Percentiles rank a stretch among this genome's conserved stretches.
phyloP scores from a whole-genome alignment of 257 asterid genomes.

The Salvia hispanica region DNA sequence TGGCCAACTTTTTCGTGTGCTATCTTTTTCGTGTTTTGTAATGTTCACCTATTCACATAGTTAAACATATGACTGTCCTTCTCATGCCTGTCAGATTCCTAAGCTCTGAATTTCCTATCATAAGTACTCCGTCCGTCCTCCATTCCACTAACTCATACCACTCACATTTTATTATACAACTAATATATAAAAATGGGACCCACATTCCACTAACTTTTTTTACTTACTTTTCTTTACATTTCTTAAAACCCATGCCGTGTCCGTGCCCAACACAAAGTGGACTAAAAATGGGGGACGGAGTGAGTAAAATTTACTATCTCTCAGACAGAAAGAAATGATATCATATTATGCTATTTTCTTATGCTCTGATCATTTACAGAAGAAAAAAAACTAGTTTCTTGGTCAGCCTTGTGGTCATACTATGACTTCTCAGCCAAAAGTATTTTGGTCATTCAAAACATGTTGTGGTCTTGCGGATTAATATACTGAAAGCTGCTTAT shows the following conservation, averaged over 20 bases:
- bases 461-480: conserved; percentile 24
- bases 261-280: too few relatives aligned
- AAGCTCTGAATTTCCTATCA: not conserved
- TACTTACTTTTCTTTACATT: too few relatives aligned
- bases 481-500: conserved; percentile 28
- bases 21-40: not conserved
- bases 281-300: too few relatives aligned
- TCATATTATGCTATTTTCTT: not conserved
- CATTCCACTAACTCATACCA: too few relatives aligned
- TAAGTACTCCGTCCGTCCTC: not conserved
- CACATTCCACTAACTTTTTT: too few relatives aligned
- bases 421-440: conserved; percentile 1
- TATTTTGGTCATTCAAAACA: conserved; percentile 5
- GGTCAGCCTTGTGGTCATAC: not conserved
- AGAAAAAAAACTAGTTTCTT: too few relatives aligned
- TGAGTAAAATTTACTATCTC: too few relatives aligned
- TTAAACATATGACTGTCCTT: not conserved
- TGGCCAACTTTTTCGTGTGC: not conserved
- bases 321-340: not conserved
- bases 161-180: too few relatives aligned
- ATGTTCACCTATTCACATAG: not conserved
- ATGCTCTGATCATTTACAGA: too few relatives aligned
- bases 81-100: not conserved
- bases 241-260: too few relatives aligned
- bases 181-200: too few relatives aligned